These are phyloP conservation scores for Naganishia sp. DNA, from an alignment of 1,284 basidiomycete genomes.

Conservation along the genomic window DNA sequence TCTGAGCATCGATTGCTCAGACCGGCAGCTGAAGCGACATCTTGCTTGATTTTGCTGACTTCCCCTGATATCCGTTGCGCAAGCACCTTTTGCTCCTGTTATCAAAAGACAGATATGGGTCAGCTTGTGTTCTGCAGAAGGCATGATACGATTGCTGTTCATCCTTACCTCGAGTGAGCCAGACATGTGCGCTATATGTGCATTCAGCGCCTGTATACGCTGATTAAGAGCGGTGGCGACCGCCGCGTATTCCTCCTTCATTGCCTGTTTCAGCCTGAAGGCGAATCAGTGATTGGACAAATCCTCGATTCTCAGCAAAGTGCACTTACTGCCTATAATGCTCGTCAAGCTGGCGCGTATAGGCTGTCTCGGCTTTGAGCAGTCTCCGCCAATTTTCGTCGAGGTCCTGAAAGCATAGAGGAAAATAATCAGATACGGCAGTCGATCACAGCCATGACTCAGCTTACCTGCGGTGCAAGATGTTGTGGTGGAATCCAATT, in stretches of 20 bases:
- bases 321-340: conserved; percentile 17
- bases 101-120: neutral
- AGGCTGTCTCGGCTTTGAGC: conserved; percentile 69
- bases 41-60: conserved; percentile 40
- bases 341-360: conserved; percentile 17
- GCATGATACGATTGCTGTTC: neutral
- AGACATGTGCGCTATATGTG: conserved; percentile 71
- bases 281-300: conserved; percentile 22
- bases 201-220: conserved; percentile 69
- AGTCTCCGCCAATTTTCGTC: conserved; percentile 76
- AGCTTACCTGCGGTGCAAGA: conserved; percentile 62
- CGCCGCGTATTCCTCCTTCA: conserved; percentile 79
- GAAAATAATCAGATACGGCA: neutral
- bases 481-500: conserved; percentile 79
- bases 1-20: conserved; percentile 72
- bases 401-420: conserved; percentile 61
- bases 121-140: neutral
- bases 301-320: neutral
- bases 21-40: conserved; percentile 42
- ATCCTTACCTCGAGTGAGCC: conserved; percentile 72
- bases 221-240: conserved; percentile 82
- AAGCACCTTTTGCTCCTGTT: conserved; percentile 47
- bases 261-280: conserved; percentile 78
- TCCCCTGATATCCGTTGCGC: conserved; percentile 39
- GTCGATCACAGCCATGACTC: neutral